These are phyloP conservation scores for Schizosaccharomyces lindneri DNA, from an alignment of 805 yeast genomes.

Conservation along the genomic window DNA sequence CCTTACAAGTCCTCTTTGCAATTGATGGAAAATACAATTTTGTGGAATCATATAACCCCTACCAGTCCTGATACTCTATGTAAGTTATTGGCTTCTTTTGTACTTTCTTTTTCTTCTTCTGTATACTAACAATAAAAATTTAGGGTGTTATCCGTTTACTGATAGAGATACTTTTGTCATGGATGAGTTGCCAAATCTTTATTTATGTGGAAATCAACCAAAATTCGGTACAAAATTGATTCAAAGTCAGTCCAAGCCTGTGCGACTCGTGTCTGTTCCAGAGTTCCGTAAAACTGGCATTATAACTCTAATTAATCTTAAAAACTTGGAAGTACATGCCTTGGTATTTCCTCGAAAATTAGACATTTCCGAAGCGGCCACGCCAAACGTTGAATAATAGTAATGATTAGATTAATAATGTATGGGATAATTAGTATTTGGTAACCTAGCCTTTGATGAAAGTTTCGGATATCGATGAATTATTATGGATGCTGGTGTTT, in stretches of 20 bases:
- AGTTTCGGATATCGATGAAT: no score
- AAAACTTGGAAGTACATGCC: constrained; percentile 29
- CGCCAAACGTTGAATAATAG: neutral
- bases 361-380: neutral
- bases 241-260: constrained; percentile 16
- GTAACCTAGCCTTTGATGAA: no score
- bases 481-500: neutral
- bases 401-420: no score
- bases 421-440: no score
- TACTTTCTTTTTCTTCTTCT: no score
- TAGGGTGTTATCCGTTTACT: constrained; percentile 49
- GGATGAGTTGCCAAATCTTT: constrained; percentile 59
- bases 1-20: constrained; percentile 25
- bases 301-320: constrained; percentile 34
- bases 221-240: constrained; percentile 23
- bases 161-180: constrained; percentile 59
- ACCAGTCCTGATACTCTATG: constrained; percentile 91
- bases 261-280: constrained; percentile 45
- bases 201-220: constrained; percentile 67
- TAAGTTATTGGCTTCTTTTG: constrained; percentile 2
- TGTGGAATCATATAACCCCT: constrained; percentile 75
- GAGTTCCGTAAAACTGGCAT: constrained; percentile 40
- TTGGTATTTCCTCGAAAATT: constrained; percentile 14
- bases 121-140: neutral
- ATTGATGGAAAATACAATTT: constrained; percentile 39